Percentiles rank a stretch among this genome's conserved stretches.
These are phyloP conservation scores for Claviceps quebecensis DNA, from an alignment of 2,329 filamentous ascomycete genomes.

Conservation along the genomic window DNA sequence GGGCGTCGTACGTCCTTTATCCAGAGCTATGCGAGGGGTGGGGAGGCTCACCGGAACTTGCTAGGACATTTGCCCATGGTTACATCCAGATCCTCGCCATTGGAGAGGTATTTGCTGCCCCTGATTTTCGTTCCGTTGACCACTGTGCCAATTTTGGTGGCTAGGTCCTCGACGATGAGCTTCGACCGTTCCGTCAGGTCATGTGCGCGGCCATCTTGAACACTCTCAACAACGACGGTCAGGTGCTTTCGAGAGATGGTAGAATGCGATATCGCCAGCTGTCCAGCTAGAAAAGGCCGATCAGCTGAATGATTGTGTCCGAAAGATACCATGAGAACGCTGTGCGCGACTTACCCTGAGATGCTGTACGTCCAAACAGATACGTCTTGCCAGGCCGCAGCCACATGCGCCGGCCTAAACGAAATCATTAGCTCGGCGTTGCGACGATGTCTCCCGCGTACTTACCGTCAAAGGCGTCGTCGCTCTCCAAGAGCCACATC, in stretches of 20 bases:
- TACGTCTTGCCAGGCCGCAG: constrained; percentile 74
- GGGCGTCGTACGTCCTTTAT: neutral
- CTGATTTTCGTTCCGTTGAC: constrained; percentile 62
- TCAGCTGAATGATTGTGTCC: neutral
- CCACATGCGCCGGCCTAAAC: constrained; percentile 49
- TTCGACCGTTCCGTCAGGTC: constrained; percentile 51
- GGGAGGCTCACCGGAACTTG: constrained; percentile 37
- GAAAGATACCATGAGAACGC: neutral
- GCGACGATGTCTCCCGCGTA: neutral
- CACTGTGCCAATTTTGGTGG: constrained; percentile 72
- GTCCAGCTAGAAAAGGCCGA: constrained; percentile 35
- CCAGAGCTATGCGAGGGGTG: no score
- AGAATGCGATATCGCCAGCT: constrained; percentile 59
- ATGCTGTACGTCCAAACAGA: constrained; percentile 67
- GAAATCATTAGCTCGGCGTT: constrained; percentile 4
- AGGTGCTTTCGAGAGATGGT: constrained; percentile 84
- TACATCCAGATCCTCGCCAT: constrained; percentile 41
- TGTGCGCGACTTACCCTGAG: constrained; percentile 37
- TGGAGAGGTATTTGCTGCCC: constrained; percentile 43
- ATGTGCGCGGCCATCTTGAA: constrained; percentile 51
- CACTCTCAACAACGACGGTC: constrained; percentile 55
- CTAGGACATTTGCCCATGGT: constrained; percentile 57
- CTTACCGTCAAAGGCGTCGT: constrained; percentile 36
- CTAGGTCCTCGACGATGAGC: constrained; percentile 61
- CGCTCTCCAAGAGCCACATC: constrained; percentile 55